Percentiles rank a stretch among this genome's conserved stretches.
Conservation (phyloP, 148 eudicot species). For the Bassia scoparia region DNA sequence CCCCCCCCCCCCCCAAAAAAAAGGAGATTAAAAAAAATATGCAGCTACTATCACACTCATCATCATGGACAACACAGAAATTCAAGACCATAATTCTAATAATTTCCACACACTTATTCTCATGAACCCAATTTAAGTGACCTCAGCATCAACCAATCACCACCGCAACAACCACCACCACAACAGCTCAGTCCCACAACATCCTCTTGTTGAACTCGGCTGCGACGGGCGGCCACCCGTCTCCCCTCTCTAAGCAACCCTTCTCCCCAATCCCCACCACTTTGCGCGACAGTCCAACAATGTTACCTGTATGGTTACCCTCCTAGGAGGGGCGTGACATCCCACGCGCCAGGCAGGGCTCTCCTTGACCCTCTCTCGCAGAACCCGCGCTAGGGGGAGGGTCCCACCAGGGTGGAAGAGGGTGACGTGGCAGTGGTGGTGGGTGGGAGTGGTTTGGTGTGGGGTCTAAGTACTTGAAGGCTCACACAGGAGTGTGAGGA, state of each 20-base stretch:
- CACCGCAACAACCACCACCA: constrained; percentile 11
- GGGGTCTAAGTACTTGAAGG: constrained; percentile 71
- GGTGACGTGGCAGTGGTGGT: constrained; percentile 20
- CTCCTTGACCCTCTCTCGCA: constrained; percentile 53
- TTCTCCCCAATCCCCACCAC: constrained; percentile 21
- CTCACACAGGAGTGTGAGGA: constrained; percentile 69
- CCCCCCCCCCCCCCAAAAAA: neutral
- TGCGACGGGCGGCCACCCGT: neutral
- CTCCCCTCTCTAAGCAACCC: constrained; percentile 19
- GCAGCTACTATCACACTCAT: constrained; percentile 22
- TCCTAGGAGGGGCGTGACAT: constrained; percentile 39
- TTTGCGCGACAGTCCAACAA: constrained; percentile 31
- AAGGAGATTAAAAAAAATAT: neutral
- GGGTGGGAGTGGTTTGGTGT: constrained; percentile 24
- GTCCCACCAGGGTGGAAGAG: constrained; percentile 10
- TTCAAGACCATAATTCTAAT: constrained; percentile 6
- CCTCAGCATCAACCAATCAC: constrained; percentile 23
- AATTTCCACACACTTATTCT: constrained; percentile 59
- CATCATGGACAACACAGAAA: constrained; percentile 8
- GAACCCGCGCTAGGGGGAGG: constrained; percentile 17
- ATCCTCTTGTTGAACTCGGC: constrained; percentile 40
- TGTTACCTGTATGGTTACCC: constrained; percentile 33
- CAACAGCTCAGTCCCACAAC: constrained; percentile 27
- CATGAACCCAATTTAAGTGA: constrained; percentile 52
- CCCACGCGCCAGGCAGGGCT: constrained; percentile 46